These are phyloP conservation scores for Reticulascus tulasneorum DNA, from an alignment of 2,329 filamentous ascomycete species.

Conservation along the genomic window DNA sequence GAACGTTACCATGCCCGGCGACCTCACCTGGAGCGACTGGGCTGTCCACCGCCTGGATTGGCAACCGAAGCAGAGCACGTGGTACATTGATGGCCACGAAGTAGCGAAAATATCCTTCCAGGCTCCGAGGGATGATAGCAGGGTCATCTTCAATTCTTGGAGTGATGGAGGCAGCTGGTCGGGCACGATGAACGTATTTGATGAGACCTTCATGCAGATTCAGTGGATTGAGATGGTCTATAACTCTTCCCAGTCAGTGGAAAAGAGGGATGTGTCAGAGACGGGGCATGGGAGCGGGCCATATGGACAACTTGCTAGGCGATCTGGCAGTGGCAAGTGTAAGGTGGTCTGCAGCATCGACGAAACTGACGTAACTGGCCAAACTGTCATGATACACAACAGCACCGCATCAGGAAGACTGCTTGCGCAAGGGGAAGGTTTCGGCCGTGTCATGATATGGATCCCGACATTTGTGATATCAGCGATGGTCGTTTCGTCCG, in stretches of 20 bases:
- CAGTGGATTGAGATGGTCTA: constrained; percentile 62
- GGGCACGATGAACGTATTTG: constrained; percentile 50
- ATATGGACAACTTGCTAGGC: constrained; percentile 4
- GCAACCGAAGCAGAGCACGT: constrained; percentile 48
- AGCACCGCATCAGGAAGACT: constrained; percentile 15
- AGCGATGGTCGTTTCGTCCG: constrained; percentile 3
- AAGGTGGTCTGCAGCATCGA: constrained; percentile 29
- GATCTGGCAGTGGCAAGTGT: constrained; percentile 14
- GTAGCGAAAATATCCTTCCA: constrained; percentile 51
- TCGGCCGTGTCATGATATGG: constrained; percentile 15
- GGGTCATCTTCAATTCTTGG: constrained; percentile 58
- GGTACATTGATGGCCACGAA: constrained; percentile 51
- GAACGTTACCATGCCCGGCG: constrained; percentile 42
- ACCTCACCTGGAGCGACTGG: constrained; percentile 49
- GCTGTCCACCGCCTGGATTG: constrained; percentile 58
- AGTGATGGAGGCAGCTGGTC: constrained; percentile 57
- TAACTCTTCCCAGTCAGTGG: constrained; percentile 30
- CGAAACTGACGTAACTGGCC: constrained; percentile 29
- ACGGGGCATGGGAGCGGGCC: constrained; percentile 5
- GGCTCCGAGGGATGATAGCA: constrained; percentile 47
- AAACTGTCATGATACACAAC: constrained; percentile 29
- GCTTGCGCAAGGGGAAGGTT: constrained; percentile 13
- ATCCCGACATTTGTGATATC: constrained; percentile 10
- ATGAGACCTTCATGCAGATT: constrained; percentile 52
- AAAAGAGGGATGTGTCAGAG: constrained; percentile 2